These are phyloP conservation scores for Daldinia eschscholtzii DNA, from an alignment of 2,329 filamentous ascomycete species.

Conservation along the genomic window DNA sequence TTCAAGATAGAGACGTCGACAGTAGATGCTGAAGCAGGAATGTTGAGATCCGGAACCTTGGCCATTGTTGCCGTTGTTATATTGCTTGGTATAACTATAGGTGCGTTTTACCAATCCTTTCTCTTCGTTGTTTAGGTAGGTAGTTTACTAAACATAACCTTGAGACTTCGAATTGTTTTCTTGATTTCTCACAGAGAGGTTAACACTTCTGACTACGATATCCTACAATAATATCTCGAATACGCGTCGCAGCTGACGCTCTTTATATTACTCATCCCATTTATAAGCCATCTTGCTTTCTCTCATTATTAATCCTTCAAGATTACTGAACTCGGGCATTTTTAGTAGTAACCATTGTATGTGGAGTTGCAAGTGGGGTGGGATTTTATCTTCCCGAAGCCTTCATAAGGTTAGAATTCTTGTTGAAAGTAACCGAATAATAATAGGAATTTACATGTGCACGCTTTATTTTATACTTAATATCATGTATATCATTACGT, in stretches of 20 bases:
- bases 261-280: neutral
- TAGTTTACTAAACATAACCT: neutral
- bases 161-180: neutral
- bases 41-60: slow-evolving; percentile 49
- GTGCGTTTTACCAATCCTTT: neutral
- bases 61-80: slow-evolving; percentile 35
- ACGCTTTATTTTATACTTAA: neutral
- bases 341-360: neutral
- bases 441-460: neutral
- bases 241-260: neutral
- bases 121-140: neutral
- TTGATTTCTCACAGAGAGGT: neutral
- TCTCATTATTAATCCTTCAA: neutral
- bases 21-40: slow-evolving; percentile 51
- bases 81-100: neutral
- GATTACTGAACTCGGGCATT: neutral
- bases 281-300: neutral
- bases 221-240: neutral
- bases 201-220: neutral
- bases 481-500: too few relatives aligned
- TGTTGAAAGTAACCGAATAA: neutral
- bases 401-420: neutral
- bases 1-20: slow-evolving; percentile 54
- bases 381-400: neutral
- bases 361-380: neutral